Evolutionary conservation across 2,329 filamentous ascomycete genomes (phyloP).

Genomic region (Colletotrichum sp.): DNA sequence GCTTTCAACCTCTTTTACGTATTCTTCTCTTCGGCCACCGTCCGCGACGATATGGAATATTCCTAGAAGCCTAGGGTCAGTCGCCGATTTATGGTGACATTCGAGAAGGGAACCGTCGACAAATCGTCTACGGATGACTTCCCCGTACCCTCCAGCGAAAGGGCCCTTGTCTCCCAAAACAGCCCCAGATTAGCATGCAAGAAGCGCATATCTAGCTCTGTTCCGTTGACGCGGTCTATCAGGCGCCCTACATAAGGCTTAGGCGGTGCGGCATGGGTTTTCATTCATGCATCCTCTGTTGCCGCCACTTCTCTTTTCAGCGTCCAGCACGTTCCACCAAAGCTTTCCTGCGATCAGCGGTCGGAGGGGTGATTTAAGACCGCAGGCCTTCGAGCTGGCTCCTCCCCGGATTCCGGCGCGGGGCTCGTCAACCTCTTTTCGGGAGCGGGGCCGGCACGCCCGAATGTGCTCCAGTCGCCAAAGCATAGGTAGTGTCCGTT

Average conservation of each 20-base stretch:
- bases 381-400: not conserved
- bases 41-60: not conserved
- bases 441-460: not conserved
- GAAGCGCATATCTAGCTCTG: not conserved
- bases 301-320: not conserved
- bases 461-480: not conserved
- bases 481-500: not conserved
- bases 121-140: not conserved
- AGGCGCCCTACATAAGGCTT: not conserved
- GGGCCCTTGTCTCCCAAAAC: rapidly evolving
- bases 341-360: not conserved
- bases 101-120: not conserved
- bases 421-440: not conserved
- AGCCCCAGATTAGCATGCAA: not conserved
- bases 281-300: not conserved
- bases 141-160: not conserved
- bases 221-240: not conserved
- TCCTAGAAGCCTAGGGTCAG: not conserved
- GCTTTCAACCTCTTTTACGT: not conserved
- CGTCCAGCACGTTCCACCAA: not conserved
- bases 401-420: not conserved
- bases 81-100: not conserved
- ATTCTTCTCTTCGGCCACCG: not conserved
- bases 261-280: not conserved
- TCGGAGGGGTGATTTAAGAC: not conserved